Evolutionary conservation across 768 basidiomycete genomes (phyloP).

Genomic region (Leccinum broughii): DNA sequence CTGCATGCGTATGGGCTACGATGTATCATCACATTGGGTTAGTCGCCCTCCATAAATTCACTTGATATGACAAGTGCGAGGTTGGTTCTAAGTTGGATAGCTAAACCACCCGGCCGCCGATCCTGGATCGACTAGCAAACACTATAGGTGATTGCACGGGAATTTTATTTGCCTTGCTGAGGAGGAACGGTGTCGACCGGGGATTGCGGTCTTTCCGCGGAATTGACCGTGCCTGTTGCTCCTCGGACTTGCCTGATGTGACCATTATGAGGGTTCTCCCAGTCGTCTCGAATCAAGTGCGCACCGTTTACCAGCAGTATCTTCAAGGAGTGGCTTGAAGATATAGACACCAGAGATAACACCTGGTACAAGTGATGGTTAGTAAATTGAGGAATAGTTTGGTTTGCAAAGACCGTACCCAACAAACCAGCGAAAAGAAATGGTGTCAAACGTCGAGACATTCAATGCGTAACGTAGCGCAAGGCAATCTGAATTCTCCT

Average conservation of each 20-base stretch:
- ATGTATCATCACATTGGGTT: constrained; percentile 11
- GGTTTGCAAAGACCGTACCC: constrained; percentile 39
- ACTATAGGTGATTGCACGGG: not conserved
- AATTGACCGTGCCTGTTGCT: not conserved
- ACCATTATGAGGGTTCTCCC: constrained; percentile 3
- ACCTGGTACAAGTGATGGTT: constrained; percentile 39
- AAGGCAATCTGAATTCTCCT: not conserved
- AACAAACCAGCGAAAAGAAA: constrained; percentile 56
- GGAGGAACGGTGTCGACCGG: not conserved
- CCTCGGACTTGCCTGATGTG: constrained; percentile 15
- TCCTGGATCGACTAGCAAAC: not conserved
- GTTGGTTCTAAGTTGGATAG: not conserved
- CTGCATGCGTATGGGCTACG: constrained; percentile 8
- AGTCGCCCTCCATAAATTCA: constrained; percentile 14
- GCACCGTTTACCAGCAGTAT: constrained; percentile 15
- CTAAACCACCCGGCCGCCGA: not conserved
- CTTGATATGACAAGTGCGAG: not conserved
- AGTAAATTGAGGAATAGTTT: not conserved
- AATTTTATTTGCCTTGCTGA: constrained; percentile 13
- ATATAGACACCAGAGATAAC: constrained; percentile 65
- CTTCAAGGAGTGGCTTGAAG: constrained; percentile 51
- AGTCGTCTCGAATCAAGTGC: not conserved
- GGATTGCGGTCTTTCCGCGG: too few species aligned
- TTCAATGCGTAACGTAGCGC: not conserved
- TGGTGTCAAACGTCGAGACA: constrained; percentile 47